These are phyloP conservation scores for Cladosporium sphaerospermum DNA, from an alignment of 2,329 filamentous ascomycete species.

Conservation along the genomic window DNA sequence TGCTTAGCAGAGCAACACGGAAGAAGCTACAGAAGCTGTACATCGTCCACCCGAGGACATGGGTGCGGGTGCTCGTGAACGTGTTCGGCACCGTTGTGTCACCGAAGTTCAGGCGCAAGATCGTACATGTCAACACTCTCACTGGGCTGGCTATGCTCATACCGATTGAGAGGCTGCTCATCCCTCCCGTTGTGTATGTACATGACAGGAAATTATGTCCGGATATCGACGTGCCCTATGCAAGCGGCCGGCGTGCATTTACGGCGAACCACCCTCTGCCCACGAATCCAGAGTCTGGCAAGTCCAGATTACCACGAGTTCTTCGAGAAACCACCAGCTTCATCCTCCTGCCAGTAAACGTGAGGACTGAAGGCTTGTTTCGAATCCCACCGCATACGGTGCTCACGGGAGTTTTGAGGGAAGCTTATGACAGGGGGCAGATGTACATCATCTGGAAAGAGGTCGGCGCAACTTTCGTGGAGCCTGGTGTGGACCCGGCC, in stretches of 20 bases:
- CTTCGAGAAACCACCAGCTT: conserved; percentile 49
- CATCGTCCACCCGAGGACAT: conserved; percentile 52
- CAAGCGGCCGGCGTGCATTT: conserved; percentile 40
- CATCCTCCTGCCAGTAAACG: conserved; percentile 42
- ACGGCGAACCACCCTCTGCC: conserved; percentile 44
- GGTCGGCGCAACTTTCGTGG: conserved; percentile 30
- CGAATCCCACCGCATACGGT: conserved; percentile 47
- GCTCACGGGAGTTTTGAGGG: conserved; percentile 45
- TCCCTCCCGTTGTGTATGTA: conserved; percentile 49
- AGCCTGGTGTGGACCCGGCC: conserved; percentile 32
- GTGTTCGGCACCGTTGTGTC: conserved; percentile 53
- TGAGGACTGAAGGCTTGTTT: conserved; percentile 48
- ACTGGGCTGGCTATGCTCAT: conserved; percentile 45
- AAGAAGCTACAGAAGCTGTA: conserved; percentile 52
- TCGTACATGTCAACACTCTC: conserved; percentile 49
- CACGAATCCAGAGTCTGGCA: conserved; percentile 34
- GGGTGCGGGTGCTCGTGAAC: conserved; percentile 51
- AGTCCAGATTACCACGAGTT: conserved; percentile 45
- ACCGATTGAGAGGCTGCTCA: conserved; percentile 47
- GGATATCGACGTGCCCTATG: conserved; percentile 43
- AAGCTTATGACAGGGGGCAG: conserved; percentile 51
- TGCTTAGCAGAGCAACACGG: conserved; percentile 48
- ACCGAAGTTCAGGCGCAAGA: conserved; percentile 52
- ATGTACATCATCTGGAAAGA: conserved; percentile 50
- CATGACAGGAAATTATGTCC: conserved; percentile 46